Conservation (phyloP, 805 yeast genomes). For the Metschnikowia lochheadii region DNA sequence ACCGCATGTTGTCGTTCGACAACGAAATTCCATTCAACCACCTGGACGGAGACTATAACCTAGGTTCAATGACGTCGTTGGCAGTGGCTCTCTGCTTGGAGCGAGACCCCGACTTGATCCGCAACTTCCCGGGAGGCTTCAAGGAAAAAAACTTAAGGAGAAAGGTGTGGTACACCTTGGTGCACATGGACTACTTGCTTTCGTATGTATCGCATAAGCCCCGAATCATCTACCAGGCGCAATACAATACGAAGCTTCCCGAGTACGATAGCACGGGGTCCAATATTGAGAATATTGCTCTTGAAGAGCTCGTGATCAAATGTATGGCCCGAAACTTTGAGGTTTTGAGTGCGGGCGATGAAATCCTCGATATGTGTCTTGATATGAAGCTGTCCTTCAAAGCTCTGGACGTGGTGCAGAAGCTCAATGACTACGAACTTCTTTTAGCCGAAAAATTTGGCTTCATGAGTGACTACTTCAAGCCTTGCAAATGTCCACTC, state of each 20-base stretch:
- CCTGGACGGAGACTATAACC: constrained; percentile 7
- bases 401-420: constrained; percentile 7
- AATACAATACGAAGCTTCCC: constrained; percentile 13
- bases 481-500: background rate
- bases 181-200: constrained; percentile 12
- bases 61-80: constrained; percentile 10
- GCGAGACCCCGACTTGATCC: constrained; percentile 15
- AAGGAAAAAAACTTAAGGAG: constrained; percentile 13
- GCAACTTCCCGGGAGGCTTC: constrained; percentile 7
- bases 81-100: constrained; percentile 13
- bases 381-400: constrained; percentile 5
- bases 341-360: constrained; percentile 6
- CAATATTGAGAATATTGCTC: constrained; percentile 9
- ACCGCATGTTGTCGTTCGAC: constrained; percentile 15
- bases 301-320: constrained; percentile 8
- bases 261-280: constrained; percentile 5
- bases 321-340: constrained; percentile 5
- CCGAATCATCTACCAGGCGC: constrained; percentile 2
- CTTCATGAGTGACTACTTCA: constrained; percentile 8
- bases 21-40: constrained; percentile 11
- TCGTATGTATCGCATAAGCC: constrained; percentile 14
- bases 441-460: constrained; percentile 10
- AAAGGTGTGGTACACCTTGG: constrained; percentile 16
- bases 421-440: constrained; percentile 11
- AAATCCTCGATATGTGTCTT: constrained; percentile 10